Base-by-base conservation (phyloP, 176 grass and related monocot genomes). In the Raddia guianensis region DNA sequence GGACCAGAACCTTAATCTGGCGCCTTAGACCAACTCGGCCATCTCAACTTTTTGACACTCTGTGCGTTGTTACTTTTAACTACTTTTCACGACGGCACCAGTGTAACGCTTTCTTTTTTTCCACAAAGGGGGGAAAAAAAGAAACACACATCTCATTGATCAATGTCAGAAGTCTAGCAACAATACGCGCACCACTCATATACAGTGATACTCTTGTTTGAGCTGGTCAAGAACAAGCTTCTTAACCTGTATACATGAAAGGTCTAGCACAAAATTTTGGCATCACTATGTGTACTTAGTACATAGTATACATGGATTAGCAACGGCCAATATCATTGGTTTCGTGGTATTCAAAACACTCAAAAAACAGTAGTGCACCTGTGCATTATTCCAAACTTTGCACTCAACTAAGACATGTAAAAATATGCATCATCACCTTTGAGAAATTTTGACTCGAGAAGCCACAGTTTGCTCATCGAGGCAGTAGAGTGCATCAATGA, bases 21-120 rank as follows among this genome's bases (percentile, higher is more conserved):
- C 73, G 84, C 84, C 80, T 95, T 92, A 90, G 92, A 92, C 92
- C 89, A 90, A 92, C 90, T 92, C 87, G 84, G 68, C 87, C 90
- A 95, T 95, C 81, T 89, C 9, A 49, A 12, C 9, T 1, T 27
- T 27, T 27, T 27, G 27, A 27, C 27, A 27, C 27, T 0, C 27
- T 27, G 1, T 27, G 27, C 27, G 27, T 27, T n/a, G n/a, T n/a
- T n/a, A n/a, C n/a, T n/a, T n/a, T n/a, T n/a, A n/a, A n/a, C n/a
- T n/a, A n/a, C n/a, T n/a, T n/a, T n/a, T n/a, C n/a, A n/a, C n/a
- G n/a, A n/a, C n/a, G n/a, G n/a, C n/a, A n/a, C n/a, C n/a, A n/a
- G n/a, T n/a, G n/a, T n/a, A n/a, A n/a, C n/a, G n/a, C n/a, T n/a
- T n/a, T n/a, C n/a, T n/a, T n/a, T n/a, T n/a, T n/a, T n/a, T n/a